Conservation (phyloP, 139 green algal species). For the Mesostigma viride region DNA sequence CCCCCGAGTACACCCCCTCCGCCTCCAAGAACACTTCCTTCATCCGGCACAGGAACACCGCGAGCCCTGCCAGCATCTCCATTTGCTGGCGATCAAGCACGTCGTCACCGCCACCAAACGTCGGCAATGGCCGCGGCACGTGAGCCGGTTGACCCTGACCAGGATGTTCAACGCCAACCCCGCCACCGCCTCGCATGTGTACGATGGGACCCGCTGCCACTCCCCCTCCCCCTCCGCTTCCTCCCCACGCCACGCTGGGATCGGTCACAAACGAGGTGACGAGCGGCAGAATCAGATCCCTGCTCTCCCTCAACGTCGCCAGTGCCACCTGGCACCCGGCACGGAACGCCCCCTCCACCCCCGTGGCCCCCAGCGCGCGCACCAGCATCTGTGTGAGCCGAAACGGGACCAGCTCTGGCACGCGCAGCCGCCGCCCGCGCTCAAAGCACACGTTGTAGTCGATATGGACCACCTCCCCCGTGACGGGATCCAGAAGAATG, state of each 20-base stretch:
- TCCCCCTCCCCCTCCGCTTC: too few species aligned
- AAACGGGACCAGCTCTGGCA: conserved; percentile 88
- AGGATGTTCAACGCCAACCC: too few species aligned
- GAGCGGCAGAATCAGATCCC: conserved; percentile 28
- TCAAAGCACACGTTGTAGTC: conserved; percentile 63
- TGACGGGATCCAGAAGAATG: conserved; percentile 58
- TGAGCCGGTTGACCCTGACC: too few species aligned
- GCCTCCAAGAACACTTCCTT: too few species aligned
- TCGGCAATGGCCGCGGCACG: too few species aligned
- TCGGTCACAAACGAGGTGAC: conserved; percentile 55
- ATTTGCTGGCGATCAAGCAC: too few species aligned
- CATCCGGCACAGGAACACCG: too few species aligned
- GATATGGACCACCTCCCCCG: conserved; percentile 47
- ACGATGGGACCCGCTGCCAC: too few species aligned
- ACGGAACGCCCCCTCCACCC: conserved; percentile 46
- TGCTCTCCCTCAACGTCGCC: conserved; percentile 21
- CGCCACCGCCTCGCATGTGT: too few species aligned
- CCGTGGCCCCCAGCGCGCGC: conserved; percentile 35
- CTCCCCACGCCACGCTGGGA: conserved; percentile 62
- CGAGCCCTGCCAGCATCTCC: too few species aligned
- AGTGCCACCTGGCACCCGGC: conserved; percentile 29
- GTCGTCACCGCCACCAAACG: too few species aligned
- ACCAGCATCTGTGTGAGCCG: conserved; percentile 56
- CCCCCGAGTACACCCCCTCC: too few species aligned
- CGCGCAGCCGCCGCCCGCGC: conserved; percentile 41